Percentiles rank a stretch among this genome's conserved stretches.
Evolutionary conservation across 306 rosid species (phyloP).

Genomic region (Malus sylvestris): DNA sequence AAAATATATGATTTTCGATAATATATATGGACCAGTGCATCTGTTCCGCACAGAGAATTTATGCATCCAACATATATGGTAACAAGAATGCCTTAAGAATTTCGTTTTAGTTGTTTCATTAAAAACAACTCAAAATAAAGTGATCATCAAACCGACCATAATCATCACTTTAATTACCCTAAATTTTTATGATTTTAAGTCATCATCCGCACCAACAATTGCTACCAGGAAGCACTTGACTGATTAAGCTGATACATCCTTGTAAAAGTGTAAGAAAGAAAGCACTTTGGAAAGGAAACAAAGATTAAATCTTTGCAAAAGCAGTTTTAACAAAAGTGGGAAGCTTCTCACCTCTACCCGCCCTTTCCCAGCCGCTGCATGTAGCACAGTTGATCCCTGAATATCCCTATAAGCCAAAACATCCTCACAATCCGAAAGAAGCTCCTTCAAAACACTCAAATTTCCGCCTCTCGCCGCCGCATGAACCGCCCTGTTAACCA

Average conservation of each 20-base stretch:
- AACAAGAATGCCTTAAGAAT: neutral
- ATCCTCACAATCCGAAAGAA: slow-evolving; percentile 59
- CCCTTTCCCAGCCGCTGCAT: slow-evolving; percentile 95
- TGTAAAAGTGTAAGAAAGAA: neutral
- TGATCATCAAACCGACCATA: too few species aligned
- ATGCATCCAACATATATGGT: neutral
- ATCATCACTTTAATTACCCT: too few species aligned
- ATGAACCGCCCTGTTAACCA: slow-evolving; percentile 82
- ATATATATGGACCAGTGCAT: too few species aligned
- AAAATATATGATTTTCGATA: too few species aligned
- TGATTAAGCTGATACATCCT: neutral
- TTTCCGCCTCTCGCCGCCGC: slow-evolving; percentile 98
- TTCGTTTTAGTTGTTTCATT: too few species aligned
- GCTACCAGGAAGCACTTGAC: neutral
- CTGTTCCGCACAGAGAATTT: too few species aligned
- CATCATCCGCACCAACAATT: neutral
- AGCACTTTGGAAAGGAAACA: neutral
- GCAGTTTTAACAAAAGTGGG: neutral
- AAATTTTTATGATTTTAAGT: neutral
- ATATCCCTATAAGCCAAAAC: slow-evolving; percentile 74
- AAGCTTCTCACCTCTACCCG: slow-evolving; percentile 64
- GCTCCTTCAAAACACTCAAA: slow-evolving; percentile 58
- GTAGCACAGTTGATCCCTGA: slow-evolving; percentile 74
- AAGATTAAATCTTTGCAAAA: neutral
- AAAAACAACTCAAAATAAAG: too few species aligned